Percentiles rank a stretch among this genome's conserved stretches.
Conservation (phyloP, 2,329 filamentous ascomycete species). For the Xylariaceae sp. region DNA sequence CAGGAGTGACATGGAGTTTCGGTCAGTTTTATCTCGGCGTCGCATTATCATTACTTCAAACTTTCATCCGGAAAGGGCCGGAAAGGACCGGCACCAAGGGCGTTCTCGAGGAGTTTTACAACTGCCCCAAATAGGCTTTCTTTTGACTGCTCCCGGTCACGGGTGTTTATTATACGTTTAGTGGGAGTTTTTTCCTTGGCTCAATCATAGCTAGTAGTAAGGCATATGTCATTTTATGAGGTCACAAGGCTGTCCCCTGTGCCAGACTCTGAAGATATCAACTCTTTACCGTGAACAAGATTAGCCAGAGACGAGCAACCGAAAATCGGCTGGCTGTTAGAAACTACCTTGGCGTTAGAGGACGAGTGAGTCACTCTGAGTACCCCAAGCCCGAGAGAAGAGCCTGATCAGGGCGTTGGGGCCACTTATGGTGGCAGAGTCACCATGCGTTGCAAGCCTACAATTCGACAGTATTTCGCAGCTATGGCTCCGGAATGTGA, state of each 20-base stretch:
- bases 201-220: too few relatives aligned
- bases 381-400: too few relatives aligned
- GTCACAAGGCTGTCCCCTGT: too few relatives aligned
- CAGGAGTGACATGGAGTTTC: slow-evolving; percentile 12
- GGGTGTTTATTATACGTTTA: slow-evolving; percentile 6
- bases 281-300: too few relatives aligned
- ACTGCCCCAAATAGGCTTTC: not conserved
- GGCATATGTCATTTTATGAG: too few relatives aligned
- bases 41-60: slow-evolving; percentile 14
- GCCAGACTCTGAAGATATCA: too few relatives aligned
- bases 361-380: too few relatives aligned
- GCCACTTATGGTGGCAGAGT: slow-evolving; percentile 11
- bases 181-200: slow-evolving; percentile 5
- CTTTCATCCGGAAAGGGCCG: slow-evolving; percentile 8
- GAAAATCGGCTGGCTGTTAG: too few relatives aligned
- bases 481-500: not conserved
- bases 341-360: too few relatives aligned
- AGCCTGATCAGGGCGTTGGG: too few relatives aligned
- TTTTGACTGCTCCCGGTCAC: slow-evolving; percentile 3
- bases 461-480: too few relatives aligned
- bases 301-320: too few relatives aligned
- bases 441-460: slow-evolving; percentile 13
- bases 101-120: slow-evolving; percentile 3
- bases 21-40: slow-evolving; percentile 7
- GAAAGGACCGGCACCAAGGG: slow-evolving; percentile 4